Evolutionary conservation across 371 early-diverging fungal genomes (phyloP).

Genomic region (Dinochytrium kinnereticum): DNA sequence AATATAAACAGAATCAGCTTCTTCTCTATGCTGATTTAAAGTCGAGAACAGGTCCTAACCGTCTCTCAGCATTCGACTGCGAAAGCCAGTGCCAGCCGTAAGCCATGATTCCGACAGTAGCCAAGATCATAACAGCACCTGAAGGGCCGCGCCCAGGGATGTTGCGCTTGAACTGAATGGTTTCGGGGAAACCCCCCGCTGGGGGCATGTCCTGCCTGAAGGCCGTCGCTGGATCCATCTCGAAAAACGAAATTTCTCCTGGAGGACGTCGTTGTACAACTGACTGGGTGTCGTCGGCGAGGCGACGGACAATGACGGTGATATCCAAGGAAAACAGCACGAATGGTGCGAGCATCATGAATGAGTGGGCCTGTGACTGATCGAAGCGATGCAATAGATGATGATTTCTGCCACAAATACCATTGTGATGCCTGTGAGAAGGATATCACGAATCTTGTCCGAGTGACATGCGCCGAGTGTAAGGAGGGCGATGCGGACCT

Average conservation of each 20-base stretch:
- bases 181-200: constrained; percentile 52
- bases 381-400: constrained; percentile 13
- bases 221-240: background rate
- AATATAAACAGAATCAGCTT: too few species aligned
- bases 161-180: constrained; percentile 83
- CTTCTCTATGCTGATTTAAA: background rate
- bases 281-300: too few species aligned
- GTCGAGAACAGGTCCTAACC: constrained; percentile 52
- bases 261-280: too few species aligned
- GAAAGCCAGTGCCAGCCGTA: constrained; percentile 70
- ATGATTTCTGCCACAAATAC: constrained; percentile 62
- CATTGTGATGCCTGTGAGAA: constrained; percentile 92
- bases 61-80: constrained; percentile 75
- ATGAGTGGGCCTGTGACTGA: background rate
- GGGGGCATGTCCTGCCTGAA: constrained; percentile 51
- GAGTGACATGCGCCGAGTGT: constrained; percentile 89
- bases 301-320: constrained; percentile 4
- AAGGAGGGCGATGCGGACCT: constrained; percentile 67
- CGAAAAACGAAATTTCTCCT: background rate
- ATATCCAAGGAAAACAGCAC: constrained; percentile 6
- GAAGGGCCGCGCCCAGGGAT: constrained; percentile 83
- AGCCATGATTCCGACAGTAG: constrained; percentile 59
- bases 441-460: constrained; percentile 86
- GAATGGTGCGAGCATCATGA: background rate
- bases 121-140: constrained; percentile 59